phyloP scores from a whole-genome alignment of 2,329 filamentous ascomycete genomes.

The Delphinella strobiligena region DNA sequence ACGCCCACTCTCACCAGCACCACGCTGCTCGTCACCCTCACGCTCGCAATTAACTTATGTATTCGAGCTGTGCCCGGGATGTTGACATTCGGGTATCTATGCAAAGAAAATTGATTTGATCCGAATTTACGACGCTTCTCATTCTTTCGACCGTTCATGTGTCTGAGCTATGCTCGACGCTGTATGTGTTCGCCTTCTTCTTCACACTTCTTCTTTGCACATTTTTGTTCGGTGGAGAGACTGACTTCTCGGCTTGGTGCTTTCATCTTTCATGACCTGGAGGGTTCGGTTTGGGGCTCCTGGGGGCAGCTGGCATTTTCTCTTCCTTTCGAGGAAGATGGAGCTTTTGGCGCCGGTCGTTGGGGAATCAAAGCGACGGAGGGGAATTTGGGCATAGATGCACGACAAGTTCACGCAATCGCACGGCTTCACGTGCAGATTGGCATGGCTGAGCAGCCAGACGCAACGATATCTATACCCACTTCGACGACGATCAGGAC shows the following conservation, averaged over 20 bases:
- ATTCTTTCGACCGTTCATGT: not conserved
- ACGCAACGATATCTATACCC: not conserved
- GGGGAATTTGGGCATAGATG: not conserved
- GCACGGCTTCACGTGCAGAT: not conserved
- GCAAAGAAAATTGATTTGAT: not conserved
- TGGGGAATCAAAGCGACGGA: not conserved
- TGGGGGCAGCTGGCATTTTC: not conserved
- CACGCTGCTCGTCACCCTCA: slow-evolving; percentile 17
- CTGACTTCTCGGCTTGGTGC: not conserved
- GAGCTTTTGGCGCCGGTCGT: slow-evolving; percentile 2
- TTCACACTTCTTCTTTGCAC: not conserved
- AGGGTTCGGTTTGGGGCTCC: not conserved
- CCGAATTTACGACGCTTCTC: not conserved
- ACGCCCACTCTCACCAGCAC: slow-evolving; percentile 16
- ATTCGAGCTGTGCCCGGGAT: not conserved
- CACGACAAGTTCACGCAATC: not conserved
- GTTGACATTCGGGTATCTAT: not conserved
- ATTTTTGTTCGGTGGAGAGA: not conserved
- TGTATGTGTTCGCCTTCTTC: not conserved
- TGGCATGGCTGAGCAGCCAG: slow-evolving; percentile 1
- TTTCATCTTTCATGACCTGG: not conserved
- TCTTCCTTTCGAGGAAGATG: not conserved
- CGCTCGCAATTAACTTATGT: slow-evolving; percentile 11
- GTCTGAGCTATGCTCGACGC: slow-evolving; percentile 1
- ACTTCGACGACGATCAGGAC: not conserved